Conservation (phyloP, 2,329 filamentous ascomycete species). For the Clonostachys chloroleuca region DNA sequence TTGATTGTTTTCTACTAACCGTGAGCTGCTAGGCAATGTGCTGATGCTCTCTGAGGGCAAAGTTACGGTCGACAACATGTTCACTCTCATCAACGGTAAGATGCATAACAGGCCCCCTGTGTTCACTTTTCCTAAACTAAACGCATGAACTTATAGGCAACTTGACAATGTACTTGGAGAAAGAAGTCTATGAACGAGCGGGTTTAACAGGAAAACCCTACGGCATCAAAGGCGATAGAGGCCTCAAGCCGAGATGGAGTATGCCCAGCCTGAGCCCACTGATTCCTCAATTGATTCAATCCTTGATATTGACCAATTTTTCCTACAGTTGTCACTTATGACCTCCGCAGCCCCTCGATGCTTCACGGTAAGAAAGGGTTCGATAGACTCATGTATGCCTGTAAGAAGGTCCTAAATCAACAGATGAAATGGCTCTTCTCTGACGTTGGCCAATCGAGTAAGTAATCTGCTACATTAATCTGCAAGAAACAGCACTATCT, state of each 20-base stretch:
- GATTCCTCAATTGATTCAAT: conserved; percentile 15
- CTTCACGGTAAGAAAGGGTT: conserved; percentile 79
- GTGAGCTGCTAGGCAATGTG: conserved; percentile 57
- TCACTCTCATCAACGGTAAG: conserved; percentile 63
- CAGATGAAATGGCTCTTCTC: conserved; percentile 76
- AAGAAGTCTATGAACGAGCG: conserved; percentile 75
- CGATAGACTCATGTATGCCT: conserved; percentile 72
- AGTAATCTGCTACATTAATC: conserved; percentile 7
- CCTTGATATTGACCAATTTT: background rate
- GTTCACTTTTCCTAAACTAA: no score
- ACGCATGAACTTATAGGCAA: conserved; percentile 41
- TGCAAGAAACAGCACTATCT: conserved; percentile 28
- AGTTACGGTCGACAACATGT: conserved; percentile 65
- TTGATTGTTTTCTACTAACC: background rate
- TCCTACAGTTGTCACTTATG: conserved; percentile 64
- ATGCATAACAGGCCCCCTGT: background rate
- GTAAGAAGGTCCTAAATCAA: conserved; percentile 67
- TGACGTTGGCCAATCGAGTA: conserved; percentile 41
- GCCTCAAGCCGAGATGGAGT: conserved; percentile 71
- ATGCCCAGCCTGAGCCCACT: conserved; percentile 15
- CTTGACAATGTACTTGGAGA: conserved; percentile 74
- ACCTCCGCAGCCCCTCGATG: conserved; percentile 74
- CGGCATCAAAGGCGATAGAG: conserved; percentile 51
- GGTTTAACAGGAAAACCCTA: conserved; percentile 73
- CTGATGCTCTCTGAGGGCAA: conserved; percentile 81